Evolutionary conservation across 2,329 filamentous ascomycete species (phyloP).

Genomic region (Calonectria pseudoreteaudii): DNA sequence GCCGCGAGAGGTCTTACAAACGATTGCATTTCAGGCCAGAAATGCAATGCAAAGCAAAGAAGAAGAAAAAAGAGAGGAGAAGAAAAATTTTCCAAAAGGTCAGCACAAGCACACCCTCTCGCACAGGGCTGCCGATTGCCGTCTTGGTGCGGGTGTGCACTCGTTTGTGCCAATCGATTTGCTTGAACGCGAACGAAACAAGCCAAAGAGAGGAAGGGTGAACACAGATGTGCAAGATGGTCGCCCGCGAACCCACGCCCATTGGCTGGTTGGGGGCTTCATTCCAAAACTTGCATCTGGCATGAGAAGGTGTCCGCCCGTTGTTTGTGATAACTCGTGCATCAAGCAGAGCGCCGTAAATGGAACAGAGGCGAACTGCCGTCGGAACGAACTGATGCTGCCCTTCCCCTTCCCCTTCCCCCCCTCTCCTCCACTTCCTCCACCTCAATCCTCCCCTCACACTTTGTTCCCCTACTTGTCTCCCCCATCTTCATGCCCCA

Average conservation of each 20-base stretch:
- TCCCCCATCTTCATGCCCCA: not conserved
- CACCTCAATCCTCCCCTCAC: not conserved
- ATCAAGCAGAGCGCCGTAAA: slow-evolving; percentile 2
- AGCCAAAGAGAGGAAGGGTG: slow-evolving; percentile 1
- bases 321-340: slow-evolving; percentile 6
- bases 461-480: too few species aligned
- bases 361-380: not conserved
- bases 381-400: not conserved
- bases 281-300: slow-evolving; percentile 10
- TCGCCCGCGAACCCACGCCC: not conserved
- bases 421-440: not conserved
- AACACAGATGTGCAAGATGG: not conserved
- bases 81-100: not conserved
- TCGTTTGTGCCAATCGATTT: slow-evolving; percentile 21
- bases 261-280: slow-evolving; percentile 16
- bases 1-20: not conserved
- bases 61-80: not conserved
- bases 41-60: not conserved
- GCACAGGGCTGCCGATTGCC: not conserved
- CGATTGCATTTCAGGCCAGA: not conserved
- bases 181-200: not conserved
- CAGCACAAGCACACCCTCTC: slow-evolving; percentile 3
- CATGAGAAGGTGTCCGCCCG: not conserved
- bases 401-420: not conserved
- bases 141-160: slow-evolving; percentile 6